Evolutionary conservation across 305 asterid genomes (phyloP), one percentile per base, ranked within the genome.

Genomic region (Fraxinus angustifolia): DNA sequence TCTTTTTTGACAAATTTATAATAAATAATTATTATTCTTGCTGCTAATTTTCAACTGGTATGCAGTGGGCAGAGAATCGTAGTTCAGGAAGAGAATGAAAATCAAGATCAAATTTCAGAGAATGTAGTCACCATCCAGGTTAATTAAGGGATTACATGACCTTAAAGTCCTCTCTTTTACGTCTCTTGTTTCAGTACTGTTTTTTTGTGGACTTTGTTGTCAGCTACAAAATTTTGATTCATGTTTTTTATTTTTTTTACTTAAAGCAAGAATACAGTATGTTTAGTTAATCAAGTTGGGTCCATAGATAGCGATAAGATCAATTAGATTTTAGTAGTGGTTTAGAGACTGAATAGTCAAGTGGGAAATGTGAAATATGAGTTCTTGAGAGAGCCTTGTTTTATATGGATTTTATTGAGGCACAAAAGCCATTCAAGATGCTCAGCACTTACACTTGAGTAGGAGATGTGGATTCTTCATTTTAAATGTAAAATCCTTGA

Each of bases 1-100:
- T 67, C 36, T 3, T 67, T 67, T 14, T 67, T 67, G 74, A 60
- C 21, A 3, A 11, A 26, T 28, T 26, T 56, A 56, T 56, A 11
- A 67, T 28, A 26, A 28, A 16, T 28, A 67, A 12, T 26, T 30
- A 33, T 28, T 70, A 35, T 34, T 81, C 72, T 45, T 84, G 77
- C 50, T 86, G 80, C 87, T 86, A 58, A 80, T 83, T 72, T 83
- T 45, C 76, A 50, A 73, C 78, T 76, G 82, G 73, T 84, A 76
- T 87, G 89, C 95, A 96, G 99, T 80, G 99, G 96, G 77, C 99
- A 96, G 82, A 86, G 93, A 89, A 92, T 96, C 56, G 83, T 89
- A 45, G 91, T 96, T 83, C 97, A 90, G 87, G 97, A 94, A 50
- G 83, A 77, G 81, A 84, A 82, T 78, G 90, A 90, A 42, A 83